Conservation (phyloP, 805 yeast species). For the Vanderwaltozyma yarrowii region DNA sequence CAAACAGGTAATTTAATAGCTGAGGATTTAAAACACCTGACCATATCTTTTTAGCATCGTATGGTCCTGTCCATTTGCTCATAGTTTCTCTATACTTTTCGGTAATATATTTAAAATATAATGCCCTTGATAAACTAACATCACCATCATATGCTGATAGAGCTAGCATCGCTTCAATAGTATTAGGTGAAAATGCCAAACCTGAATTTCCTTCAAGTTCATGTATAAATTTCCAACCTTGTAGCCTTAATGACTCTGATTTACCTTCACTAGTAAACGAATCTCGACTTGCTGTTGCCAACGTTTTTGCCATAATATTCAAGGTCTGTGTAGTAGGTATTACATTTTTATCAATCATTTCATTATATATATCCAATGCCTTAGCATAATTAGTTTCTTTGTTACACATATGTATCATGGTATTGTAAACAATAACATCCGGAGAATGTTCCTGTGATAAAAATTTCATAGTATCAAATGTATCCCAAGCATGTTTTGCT, state of each 20-base stretch:
- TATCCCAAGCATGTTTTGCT: conserved; percentile 46
- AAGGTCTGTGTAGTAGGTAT: conserved; percentile 15
- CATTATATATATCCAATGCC: conserved; percentile 67
- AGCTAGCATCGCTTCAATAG: conserved; percentile 53
- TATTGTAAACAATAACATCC: conserved; percentile 53
- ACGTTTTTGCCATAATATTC: conserved; percentile 14
- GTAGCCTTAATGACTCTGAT: conserved; percentile 16
- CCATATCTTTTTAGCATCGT: conserved; percentile 12
- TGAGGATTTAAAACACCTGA: conserved; percentile 27
- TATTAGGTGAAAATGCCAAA: not conserved
- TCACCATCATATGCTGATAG: conserved; percentile 79
- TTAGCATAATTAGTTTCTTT: conserved; percentile 55
- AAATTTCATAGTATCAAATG: conserved; percentile 83
- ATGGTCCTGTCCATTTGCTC: conserved; percentile 4
- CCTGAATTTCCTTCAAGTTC: conserved; percentile 35
- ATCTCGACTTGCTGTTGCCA: conserved; percentile 23
- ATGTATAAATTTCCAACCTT: conserved; percentile 72
- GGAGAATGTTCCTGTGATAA: conserved; percentile 59
- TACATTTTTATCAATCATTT: conserved; percentile 37
- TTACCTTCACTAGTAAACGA: conserved; percentile 22
- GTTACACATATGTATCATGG: conserved; percentile 58
- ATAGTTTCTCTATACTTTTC: conserved; percentile 16
- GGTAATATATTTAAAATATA: conserved; percentile 40
- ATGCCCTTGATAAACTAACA: conserved; percentile 55
- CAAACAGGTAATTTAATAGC: conserved; percentile 37